Evolutionary conservation across 352 stramenopile genomes (phyloP).

Genomic region (Phytophthora quininea): DNA sequence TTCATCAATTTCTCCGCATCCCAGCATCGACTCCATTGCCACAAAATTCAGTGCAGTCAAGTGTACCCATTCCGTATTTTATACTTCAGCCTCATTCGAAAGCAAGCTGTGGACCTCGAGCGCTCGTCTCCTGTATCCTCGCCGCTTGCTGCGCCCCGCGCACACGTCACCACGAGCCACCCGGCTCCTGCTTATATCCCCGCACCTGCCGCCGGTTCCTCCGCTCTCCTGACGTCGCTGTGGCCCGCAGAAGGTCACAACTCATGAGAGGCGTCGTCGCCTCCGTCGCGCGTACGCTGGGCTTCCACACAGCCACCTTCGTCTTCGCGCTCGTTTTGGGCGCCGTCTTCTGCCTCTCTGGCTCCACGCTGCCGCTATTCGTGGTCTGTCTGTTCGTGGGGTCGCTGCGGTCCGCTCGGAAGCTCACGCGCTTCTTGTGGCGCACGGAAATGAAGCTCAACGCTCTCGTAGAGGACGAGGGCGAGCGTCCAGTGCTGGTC

Average conservation of each 20-base stretch:
- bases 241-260: slow-evolving; percentile 15
- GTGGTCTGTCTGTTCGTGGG: slow-evolving; percentile 58
- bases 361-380: slow-evolving; percentile 40
- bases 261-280: slow-evolving; percentile 39
- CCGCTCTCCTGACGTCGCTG: not conserved
- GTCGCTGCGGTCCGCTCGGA: slow-evolving; percentile 42
- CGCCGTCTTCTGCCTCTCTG: slow-evolving; percentile 44
- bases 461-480: slow-evolving; percentile 26
- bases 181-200: no score
- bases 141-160: no score
- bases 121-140: not conserved
- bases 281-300: slow-evolving; percentile 47
- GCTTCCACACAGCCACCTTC: slow-evolving; percentile 62
- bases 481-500: not conserved
- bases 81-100: not conserved
- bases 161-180: not conserved
- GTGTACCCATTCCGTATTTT: not conserved
- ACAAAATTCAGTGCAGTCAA: not conserved
- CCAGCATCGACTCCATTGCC: not conserved
- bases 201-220: no score
- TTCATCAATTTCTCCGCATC: not conserved
- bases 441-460: slow-evolving; percentile 63
- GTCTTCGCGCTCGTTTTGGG: slow-evolving; percentile 46
- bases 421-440: slow-evolving; percentile 65
- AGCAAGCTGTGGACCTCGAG: not conserved